These are phyloP conservation scores for Reticulascus tulasneorum DNA, from an alignment of 2,329 filamentous ascomycete genomes.

Conservation along the genomic window DNA sequence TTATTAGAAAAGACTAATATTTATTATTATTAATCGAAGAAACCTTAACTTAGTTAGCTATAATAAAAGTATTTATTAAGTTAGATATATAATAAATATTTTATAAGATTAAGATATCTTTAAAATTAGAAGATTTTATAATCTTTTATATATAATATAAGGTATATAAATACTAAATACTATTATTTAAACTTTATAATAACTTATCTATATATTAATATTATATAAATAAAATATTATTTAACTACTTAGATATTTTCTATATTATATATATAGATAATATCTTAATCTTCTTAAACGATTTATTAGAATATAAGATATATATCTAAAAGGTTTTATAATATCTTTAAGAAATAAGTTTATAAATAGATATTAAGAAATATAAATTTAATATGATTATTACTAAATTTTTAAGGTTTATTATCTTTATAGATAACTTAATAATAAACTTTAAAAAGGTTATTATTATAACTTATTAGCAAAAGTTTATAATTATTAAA, in stretches of 20 bases:
- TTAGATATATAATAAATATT: background rate
- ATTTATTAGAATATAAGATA: background rate
- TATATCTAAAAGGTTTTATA: too few species aligned
- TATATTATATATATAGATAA: background rate
- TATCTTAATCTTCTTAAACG: background rate
- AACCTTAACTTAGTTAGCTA: background rate
- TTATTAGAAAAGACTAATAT: background rate
- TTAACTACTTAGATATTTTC: conserved; percentile 1
- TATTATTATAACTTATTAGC: background rate
- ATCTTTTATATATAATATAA: background rate
- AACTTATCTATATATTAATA: background rate
- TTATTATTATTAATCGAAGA: background rate
- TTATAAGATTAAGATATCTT: background rate
- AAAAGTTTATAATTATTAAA: too few species aligned
- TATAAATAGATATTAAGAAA: too few species aligned
- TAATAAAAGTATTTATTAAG: background rate
- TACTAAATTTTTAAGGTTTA: too few species aligned
- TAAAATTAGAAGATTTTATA: background rate
- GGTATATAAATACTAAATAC: background rate
- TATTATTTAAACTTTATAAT: background rate
- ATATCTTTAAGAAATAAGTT: too few species aligned
- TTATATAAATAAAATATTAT: background rate
- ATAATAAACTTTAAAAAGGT: too few species aligned
- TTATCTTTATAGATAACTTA: too few species aligned
- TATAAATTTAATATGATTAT: too few species aligned